Evolutionary conservation across 495 filamentous ascomycete species (phyloP).

Genomic region (Xylaria longipes): DNA sequence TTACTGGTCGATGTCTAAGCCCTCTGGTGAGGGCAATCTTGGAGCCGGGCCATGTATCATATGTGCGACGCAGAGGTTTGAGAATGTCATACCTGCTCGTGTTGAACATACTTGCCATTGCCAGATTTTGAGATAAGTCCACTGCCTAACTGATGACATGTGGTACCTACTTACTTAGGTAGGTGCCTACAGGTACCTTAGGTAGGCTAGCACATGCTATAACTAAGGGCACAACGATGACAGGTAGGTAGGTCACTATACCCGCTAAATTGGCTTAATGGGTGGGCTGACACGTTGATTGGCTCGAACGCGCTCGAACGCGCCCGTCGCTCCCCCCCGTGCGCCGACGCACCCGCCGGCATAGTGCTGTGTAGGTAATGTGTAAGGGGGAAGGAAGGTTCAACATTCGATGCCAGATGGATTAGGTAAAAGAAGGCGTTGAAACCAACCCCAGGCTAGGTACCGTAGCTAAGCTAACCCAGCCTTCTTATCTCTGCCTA

Average conservation of each 20-base stretch:
- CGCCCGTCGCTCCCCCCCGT: constrained; percentile 13
- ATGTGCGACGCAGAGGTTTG: constrained; percentile 15
- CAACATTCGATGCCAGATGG: constrained; percentile 2
- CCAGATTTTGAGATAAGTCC: not conserved
- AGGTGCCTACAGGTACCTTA: not conserved
- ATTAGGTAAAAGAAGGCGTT: not conserved
- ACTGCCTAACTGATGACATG: not conserved
- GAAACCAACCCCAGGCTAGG: constrained; percentile 3
- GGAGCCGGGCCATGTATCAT: constrained; percentile 3
- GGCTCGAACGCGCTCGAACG: constrained; percentile 12
- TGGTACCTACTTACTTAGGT: not conserved
- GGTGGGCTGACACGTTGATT: constrained; percentile 1
- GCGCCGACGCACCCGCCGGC: not conserved
- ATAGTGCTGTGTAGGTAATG: constrained; percentile 1
- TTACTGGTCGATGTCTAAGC: constrained; percentile 1
- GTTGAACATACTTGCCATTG: not conserved
- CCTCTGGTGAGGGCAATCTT: constrained; percentile 6
- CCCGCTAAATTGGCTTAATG: not conserved
- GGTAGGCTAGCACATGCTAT: not conserved
- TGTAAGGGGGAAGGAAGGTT: not conserved
- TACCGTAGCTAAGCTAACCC: not conserved
- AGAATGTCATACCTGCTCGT: constrained; percentile 6
- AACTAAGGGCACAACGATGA: not conserved
- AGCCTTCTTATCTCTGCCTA: constrained; percentile 3
- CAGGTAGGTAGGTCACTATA: not conserved